Percentiles rank a stretch among this genome's conserved stretches.
Evolutionary conservation across 345 rosid genomes (phyloP).

Genomic region (Eucalyptus marginata): DNA sequence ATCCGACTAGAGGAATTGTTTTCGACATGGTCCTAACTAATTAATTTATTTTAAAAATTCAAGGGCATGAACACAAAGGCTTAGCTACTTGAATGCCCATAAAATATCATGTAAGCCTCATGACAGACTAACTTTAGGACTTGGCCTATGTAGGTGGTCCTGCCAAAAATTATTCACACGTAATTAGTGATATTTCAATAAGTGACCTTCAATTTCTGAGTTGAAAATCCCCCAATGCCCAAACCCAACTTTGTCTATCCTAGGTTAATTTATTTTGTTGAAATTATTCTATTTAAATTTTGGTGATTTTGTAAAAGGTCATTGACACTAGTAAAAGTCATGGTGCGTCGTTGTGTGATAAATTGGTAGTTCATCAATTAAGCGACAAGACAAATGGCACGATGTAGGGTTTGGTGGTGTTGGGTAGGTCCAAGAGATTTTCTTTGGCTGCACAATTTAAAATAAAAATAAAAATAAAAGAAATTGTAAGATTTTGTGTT

Average conservation of each 20-base stretch:
- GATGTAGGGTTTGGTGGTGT: background rate
- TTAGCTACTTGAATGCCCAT: rapidly evolving
- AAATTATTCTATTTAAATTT: background rate
- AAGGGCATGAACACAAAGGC: background rate
- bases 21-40: rapidly evolving
- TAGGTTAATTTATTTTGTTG: background rate
- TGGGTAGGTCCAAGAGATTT: background rate
- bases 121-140: background rate
- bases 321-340: background rate
- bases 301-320: background rate
- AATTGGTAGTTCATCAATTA: background rate
- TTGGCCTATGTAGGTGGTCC: rapidly evolving
- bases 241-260: rapidly evolving
- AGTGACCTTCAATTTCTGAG: no score
- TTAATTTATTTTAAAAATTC: no score
- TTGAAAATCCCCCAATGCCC: background rate
- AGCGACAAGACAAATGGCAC: background rate
- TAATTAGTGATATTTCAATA: background rate
- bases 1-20: rapidly evolving
- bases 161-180: rapidly evolving
- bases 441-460: background rate
- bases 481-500: no score
- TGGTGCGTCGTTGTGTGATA: rapidly evolving
- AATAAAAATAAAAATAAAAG: background rate
- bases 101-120: rapidly evolving